Conservation (phyloP, 495 filamentous ascomycete genomes). For the Cryomyces minteri region DNA sequence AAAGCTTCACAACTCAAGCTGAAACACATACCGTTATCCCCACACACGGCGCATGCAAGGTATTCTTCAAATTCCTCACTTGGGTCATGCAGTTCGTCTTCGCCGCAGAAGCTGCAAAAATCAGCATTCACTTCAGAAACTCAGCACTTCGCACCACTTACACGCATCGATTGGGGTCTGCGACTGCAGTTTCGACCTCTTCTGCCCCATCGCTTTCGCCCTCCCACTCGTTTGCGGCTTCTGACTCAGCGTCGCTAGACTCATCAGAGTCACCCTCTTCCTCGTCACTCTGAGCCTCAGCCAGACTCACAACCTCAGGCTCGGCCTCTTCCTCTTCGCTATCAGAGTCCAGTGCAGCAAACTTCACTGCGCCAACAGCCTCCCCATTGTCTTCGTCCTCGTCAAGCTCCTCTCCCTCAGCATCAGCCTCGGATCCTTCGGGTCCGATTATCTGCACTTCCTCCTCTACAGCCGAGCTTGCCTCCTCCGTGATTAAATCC, state of each 20-base stretch:
- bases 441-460: conserved; percentile 25
- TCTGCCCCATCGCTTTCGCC: conserved; percentile 42
- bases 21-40: conserved; percentile 58
- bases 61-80: conserved; percentile 76
- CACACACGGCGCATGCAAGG: conserved; percentile 62
- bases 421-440: conserved; percentile 19
- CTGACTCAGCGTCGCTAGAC: conserved; percentile 45
- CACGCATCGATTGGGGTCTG: conserved; percentile 43
- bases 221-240: conserved; percentile 50
- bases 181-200: conserved; percentile 46
- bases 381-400: conserved; percentile 31
- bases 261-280: conserved; percentile 25
- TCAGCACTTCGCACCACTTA: conserved; percentile 25
- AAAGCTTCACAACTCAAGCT: conserved; percentile 6
- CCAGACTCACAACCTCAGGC: not conserved
- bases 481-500: conserved; percentile 20
- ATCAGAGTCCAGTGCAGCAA: conserved; percentile 25
- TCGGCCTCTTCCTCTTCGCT: conserved; percentile 17
- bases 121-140: not conserved
- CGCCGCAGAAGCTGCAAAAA: conserved; percentile 44
- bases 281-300: conserved; percentile 3
- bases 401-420: conserved; percentile 20
- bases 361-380: conserved; percentile 60
- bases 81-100: conserved; percentile 75
- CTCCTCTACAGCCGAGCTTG: conserved; percentile 12